Base-by-base conservation (phyloP, 1,139 yeast species). In the Geotrichum histeridarum region DNA sequence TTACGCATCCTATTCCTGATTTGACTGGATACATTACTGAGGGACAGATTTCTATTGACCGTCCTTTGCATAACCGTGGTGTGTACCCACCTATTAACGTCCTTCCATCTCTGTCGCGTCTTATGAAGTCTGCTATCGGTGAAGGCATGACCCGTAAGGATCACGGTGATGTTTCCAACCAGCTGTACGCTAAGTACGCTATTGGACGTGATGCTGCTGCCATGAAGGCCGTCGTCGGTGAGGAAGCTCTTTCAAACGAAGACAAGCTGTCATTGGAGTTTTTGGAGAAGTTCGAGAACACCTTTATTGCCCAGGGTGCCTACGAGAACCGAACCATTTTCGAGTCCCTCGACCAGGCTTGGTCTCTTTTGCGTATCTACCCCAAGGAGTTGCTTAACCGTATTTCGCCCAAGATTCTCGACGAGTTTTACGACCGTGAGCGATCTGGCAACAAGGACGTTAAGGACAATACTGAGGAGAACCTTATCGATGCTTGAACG, bases 201-300 rank as follows among this genome's bases (percentile, higher is more conserved):
- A 94, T 93, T 77, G 99, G 99, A 79, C 87, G 91, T 76, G 99
- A 93, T 75, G 99, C 99, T 35, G 99, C 99, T 51, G 97, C 99
- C 65, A 93, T 93, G 99, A 93, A 93, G 77, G 96, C 99, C n/a
- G 99, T 93, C 63, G 99, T 93, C 65, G 99, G 99, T 82, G 99
- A 93, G 75, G 99, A 93, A 75, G 99, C 99, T 42, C 80, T 93
- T 68, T 90, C 97, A 38, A 88, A 89, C 63, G 99, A 93, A 75
- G 99, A 93, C 76, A 94, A 93, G 76, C 81, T 93, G 63, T 93
- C 99, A 1, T 80, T 93, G 68, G 99, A 93, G 77, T 93, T 93
- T 72, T 83, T 93, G 76, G 99, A 94, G 71, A 93, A 93, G 77
- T 93, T 93, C 67, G 99, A 93, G 75, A 89, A 87, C 79, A 86